phyloP scores from a whole-genome alignment of 768 basidiomycete species.

The Rhodotorula kratochvilovae region DNA sequence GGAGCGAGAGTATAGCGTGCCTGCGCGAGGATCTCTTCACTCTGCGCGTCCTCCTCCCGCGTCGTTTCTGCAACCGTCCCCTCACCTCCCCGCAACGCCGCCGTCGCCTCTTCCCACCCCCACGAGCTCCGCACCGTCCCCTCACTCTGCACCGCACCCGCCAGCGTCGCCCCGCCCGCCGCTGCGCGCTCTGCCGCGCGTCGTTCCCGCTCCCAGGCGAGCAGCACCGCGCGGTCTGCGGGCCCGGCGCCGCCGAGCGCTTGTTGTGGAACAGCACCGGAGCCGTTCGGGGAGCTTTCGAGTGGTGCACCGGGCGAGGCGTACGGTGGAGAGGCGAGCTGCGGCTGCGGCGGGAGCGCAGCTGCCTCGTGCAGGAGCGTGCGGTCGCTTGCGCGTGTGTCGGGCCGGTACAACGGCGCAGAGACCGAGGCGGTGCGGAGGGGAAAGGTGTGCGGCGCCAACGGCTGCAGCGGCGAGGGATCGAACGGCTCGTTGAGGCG shows the following conservation, averaged over 20 bases:
- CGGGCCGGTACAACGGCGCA: not conserved
- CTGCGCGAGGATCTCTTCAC: not conserved
- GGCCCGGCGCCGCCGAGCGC: not conserved
- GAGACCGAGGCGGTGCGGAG: no score
- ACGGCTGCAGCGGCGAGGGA: no score
- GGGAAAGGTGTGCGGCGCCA: no score
- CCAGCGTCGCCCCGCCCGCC: no score
- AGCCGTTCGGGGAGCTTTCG: no score
- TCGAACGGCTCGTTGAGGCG: no score
- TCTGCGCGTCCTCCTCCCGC: not conserved
- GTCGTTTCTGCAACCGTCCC: no score
- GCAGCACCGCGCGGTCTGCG: not conserved
- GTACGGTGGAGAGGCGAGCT: no score
- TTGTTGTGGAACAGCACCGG: not conserved
- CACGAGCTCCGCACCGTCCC: not conserved
- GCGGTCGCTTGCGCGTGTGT: not conserved
- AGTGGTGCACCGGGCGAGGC: no score
- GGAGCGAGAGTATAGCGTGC: not conserved
- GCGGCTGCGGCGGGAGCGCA: no score
- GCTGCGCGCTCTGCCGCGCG: not conserved
- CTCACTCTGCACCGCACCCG: no score
- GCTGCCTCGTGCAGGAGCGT: not conserved
- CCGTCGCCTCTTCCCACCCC: not conserved
- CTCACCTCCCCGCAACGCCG: no score
- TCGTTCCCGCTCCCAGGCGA: constrained; percentile 1